These are phyloP conservation scores for Amorphotheca resinae DNA, from an alignment of 495 filamentous ascomycete genomes.

Conservation along the genomic window DNA sequence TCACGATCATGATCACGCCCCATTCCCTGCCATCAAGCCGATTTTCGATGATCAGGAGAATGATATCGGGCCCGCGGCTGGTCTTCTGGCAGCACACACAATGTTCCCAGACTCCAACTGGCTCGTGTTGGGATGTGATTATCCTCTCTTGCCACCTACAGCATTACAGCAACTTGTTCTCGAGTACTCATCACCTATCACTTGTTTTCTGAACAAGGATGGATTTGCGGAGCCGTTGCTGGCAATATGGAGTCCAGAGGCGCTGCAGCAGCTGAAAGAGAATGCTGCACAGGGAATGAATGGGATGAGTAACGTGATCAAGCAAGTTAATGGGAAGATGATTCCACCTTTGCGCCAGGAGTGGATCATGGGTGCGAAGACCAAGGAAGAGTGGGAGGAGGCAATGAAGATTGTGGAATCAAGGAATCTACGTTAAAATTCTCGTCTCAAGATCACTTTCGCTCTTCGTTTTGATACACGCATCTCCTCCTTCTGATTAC, in stretches of 20 bases:
- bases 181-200: constrained; percentile 9
- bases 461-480: not conserved
- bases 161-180: constrained; percentile 15
- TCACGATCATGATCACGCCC: not conserved
- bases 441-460: not conserved
- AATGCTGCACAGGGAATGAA: constrained; percentile 12
- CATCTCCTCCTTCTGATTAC: not conserved
- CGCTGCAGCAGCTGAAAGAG: constrained; percentile 4
- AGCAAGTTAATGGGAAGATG: constrained; percentile 9
- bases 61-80: constrained; percentile 18
- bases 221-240: constrained; percentile 19
- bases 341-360: constrained; percentile 20
- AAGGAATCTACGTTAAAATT: not conserved
- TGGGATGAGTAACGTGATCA: constrained; percentile 15
- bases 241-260: constrained; percentile 17
- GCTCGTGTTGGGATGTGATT: constrained; percentile 21
- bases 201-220: constrained; percentile 19
- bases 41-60: constrained; percentile 7
- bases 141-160: constrained; percentile 16
- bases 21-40: not conserved
- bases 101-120: constrained; percentile 14
- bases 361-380: constrained; percentile 16
- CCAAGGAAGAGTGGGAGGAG: constrained; percentile 20
- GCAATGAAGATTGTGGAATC: not conserved
- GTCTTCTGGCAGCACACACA: constrained; percentile 20